These are phyloP conservation scores for Sporothrix phasma DNA, from an alignment of 2,329 filamentous ascomycete species.

Conservation along the genomic window DNA sequence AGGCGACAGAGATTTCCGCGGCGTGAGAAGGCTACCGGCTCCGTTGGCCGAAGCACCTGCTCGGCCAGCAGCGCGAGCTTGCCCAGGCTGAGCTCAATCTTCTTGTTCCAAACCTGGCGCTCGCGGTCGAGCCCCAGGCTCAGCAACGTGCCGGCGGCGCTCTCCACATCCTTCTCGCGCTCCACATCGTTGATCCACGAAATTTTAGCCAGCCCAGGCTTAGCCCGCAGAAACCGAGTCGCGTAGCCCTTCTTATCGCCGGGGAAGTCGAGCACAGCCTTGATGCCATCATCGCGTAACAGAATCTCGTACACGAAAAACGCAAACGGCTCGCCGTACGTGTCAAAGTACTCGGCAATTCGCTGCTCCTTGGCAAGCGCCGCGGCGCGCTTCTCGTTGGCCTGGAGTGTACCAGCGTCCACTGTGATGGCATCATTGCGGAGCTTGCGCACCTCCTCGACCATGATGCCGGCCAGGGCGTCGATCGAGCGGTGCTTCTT, in stretches of 20 bases:
- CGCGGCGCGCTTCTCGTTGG: constrained; percentile 33
- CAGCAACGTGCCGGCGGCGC: constrained; percentile 62
- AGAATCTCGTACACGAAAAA: constrained; percentile 73
- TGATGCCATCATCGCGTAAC: constrained; percentile 56
- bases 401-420: constrained; percentile 27
- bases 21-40: constrained; percentile 4
- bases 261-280: constrained; percentile 60
- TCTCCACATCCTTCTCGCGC: constrained; percentile 62
- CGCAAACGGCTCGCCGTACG: constrained; percentile 56
- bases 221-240: constrained; percentile 66
- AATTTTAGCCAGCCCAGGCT: constrained; percentile 63
- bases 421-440: constrained; percentile 28
- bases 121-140: constrained; percentile 62
- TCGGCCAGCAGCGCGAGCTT: constrained; percentile 71
- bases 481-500: constrained; percentile 47
- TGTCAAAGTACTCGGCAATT: constrained; percentile 46
- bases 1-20: constrained; percentile 1
- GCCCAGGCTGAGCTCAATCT: constrained; percentile 80
- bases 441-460: constrained; percentile 40
- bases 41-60: constrained; percentile 27
- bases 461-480: constrained; percentile 46
- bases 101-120: constrained; percentile 80
- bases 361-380: constrained; percentile 39
- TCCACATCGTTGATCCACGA: constrained; percentile 92
- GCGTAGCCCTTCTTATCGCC: constrained; percentile 60